Percentiles rank a stretch among this genome's conserved stretches.
phyloP scores from a whole-genome alignment of 805 yeast species.

The Ogataea methylovora region DNA sequence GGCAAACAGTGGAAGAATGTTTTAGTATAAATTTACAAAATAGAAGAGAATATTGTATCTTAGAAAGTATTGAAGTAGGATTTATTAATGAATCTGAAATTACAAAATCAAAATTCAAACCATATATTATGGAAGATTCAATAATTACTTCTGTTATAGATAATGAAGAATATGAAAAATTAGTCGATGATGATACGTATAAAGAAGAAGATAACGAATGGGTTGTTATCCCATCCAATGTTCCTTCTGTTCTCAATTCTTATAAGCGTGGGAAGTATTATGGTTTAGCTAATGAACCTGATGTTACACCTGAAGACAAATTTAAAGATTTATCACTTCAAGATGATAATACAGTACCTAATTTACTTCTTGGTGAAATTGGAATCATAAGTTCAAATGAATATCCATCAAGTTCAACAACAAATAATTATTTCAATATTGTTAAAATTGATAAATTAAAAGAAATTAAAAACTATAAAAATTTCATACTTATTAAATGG shows the following conservation, averaged over 20 bases:
- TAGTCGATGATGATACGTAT: conserved; percentile 15
- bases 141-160: conserved; percentile 16
- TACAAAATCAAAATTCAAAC: background rate
- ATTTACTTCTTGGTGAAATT: conserved; percentile 17
- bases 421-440: conserved; percentile 9
- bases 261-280: too few relatives aligned
- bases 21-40: conserved; percentile 13
- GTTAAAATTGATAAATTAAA: conserved; percentile 2
- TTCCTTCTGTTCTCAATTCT: too few relatives aligned
- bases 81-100: conserved; percentile 8
- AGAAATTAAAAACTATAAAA: background rate
- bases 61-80: conserved; percentile 11
- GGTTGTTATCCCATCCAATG: conserved; percentile 21
- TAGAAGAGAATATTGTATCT: conserved; percentile 16
- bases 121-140: conserved; percentile 14
- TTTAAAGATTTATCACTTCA: too few relatives aligned
- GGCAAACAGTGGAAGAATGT: conserved; percentile 12
- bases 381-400: conserved; percentile 16
- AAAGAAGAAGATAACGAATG: conserved; percentile 22
- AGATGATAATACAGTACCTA: too few relatives aligned
- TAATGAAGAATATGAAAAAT: conserved; percentile 19
- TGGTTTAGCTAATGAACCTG: too few relatives aligned
- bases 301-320: too few relatives aligned
- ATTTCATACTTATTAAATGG: background rate
- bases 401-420: conserved; percentile 9